Conservation (phyloP, 108 stramenopile species). For the Nannochloropsis salina region DNA sequence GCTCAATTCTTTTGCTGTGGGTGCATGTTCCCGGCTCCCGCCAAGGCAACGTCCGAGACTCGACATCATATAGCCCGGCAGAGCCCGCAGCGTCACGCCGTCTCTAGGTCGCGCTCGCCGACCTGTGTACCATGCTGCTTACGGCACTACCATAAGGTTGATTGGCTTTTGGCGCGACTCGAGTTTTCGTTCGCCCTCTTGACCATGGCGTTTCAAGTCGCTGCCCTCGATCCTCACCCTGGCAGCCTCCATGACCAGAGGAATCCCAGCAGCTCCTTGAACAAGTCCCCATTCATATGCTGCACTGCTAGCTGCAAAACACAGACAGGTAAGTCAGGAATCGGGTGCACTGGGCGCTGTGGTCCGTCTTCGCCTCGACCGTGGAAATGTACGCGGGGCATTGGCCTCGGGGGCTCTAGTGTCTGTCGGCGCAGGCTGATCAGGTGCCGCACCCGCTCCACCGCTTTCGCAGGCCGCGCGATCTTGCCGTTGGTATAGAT, state of each 20-base stretch:
- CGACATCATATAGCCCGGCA: too few species aligned
- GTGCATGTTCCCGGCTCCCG: too few species aligned
- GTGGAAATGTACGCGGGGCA: not conserved
- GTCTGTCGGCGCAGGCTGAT: not conserved
- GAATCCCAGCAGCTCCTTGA: not conserved
- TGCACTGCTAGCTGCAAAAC: not conserved
- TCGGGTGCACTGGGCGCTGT: not conserved
- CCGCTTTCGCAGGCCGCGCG: not conserved
- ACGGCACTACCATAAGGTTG: too few species aligned
- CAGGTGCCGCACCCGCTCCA: conserved; percentile 10
- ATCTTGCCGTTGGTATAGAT: not conserved
- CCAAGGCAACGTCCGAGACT: too few species aligned
- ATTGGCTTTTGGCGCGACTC: too few species aligned
- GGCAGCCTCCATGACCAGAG: not conserved
- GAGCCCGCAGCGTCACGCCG: too few species aligned
- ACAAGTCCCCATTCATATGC: conserved; percentile 5
- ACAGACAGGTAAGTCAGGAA: not conserved
- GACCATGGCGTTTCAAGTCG: too few species aligned
- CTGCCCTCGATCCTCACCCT: too few species aligned
- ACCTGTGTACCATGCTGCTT: too few species aligned
- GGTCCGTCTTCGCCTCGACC: not conserved
- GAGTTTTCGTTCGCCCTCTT: too few species aligned
- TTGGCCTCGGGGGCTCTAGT: not conserved
- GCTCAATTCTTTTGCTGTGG: too few species aligned
- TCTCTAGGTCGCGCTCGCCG: too few species aligned